These are phyloP conservation scores for Arthrobotrys entomopaga DNA, from an alignment of 2,329 filamentous ascomycete genomes.

Conservation along the genomic window DNA sequence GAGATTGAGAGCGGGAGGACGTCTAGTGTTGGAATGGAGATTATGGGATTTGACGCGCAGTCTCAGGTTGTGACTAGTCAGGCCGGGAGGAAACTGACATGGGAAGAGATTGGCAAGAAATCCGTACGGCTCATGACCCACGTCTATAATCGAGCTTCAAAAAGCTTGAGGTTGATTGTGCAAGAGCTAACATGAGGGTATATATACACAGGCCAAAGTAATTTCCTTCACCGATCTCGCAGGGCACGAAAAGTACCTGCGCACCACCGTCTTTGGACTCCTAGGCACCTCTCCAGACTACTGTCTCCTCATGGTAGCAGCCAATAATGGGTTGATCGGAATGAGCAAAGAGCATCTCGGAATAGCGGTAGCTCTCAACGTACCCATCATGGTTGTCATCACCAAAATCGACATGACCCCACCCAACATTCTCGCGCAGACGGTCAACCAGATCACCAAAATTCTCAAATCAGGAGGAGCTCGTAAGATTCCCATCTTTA, in stretches of 20 bases:
- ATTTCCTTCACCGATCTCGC: conserved; percentile 96
- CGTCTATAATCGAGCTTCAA: background rate
- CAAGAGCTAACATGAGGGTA: conserved; percentile 3
- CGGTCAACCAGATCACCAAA: conserved; percentile 86
- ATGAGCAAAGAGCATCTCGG: conserved; percentile 99
- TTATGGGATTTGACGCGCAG: conserved; percentile 92
- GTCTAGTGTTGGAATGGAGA: conserved; percentile 97
- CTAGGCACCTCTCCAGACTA: conserved; percentile 96
- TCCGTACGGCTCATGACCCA: conserved; percentile 66
- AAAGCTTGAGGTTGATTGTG: background rate
- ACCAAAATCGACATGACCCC: conserved; percentile 99
- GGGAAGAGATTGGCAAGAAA: conserved; percentile 96
- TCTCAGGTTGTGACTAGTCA: conserved; percentile 85
- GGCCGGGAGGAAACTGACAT: conserved; percentile 85
- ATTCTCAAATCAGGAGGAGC: conserved; percentile 95
- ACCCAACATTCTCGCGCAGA: conserved; percentile 92
- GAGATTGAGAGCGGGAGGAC: conserved; percentile 96
- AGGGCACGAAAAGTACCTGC: conserved; percentile 92
- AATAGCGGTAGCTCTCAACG: conserved; percentile 91
- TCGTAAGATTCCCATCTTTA: conserved; percentile 93
- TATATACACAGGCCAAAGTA: conserved; percentile 76
- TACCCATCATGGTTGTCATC: conserved; percentile 96
- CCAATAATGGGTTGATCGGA: conserved; percentile 94
- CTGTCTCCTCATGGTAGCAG: conserved; percentile 96
- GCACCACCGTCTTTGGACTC: conserved; percentile 95